phyloP scores from a whole-genome alignment of 306 rosid species.

The Cicer bijugum region DNA sequence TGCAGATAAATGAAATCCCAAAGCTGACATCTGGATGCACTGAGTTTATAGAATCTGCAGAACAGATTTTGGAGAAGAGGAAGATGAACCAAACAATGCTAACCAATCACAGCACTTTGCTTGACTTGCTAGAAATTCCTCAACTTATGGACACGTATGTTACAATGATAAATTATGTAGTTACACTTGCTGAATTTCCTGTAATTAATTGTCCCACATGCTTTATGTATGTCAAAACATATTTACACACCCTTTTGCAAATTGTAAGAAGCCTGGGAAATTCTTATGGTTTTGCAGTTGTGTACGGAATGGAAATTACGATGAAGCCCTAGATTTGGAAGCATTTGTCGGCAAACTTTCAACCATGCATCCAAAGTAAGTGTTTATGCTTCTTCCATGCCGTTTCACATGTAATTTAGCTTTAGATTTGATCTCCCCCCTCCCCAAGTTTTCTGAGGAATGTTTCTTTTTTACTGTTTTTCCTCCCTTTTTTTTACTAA shows the following conservation, averaged over 20 bases:
- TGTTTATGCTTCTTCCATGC: slow-evolving; percentile 27
- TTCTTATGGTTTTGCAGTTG: slow-evolving; percentile 62
- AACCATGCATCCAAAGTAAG: slow-evolving; percentile 95
- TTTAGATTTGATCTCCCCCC: slow-evolving; percentile 26
- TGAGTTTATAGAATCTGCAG: slow-evolving; percentile 87
- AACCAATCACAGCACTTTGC: slow-evolving; percentile 89
- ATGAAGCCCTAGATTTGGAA: slow-evolving; percentile 97
- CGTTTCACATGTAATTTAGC: slow-evolving; percentile 31
- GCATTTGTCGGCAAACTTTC: slow-evolving; percentile 92
- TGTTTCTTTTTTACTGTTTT: slow-evolving; percentile 29
- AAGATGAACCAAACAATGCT: slow-evolving; percentile 97
- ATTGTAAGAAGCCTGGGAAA: slow-evolving; percentile 35
- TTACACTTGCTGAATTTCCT: slow-evolving; percentile 26
- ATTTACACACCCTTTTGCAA: slow-evolving; percentile 21
- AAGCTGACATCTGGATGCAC: slow-evolving; percentile 87
- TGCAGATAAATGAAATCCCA: slow-evolving; percentile 80
- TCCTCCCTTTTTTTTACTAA: slow-evolving; percentile 11
- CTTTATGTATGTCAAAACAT: not conserved
- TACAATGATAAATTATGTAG: slow-evolving; percentile 10
- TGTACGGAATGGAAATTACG: slow-evolving; percentile 95
- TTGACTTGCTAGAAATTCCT: slow-evolving; percentile 97
- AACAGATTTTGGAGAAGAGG: slow-evolving; percentile 89
- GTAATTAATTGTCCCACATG: slow-evolving; percentile 8
- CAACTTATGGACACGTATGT: slow-evolving; percentile 94
- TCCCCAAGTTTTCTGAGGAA: slow-evolving; percentile 31